Percentiles rank a stretch among this genome's conserved stretches.
These are phyloP conservation scores for Antitrichia curtipendula DNA, from an alignment of 225 moss, liverwort and hornwort species.

Conservation along the genomic window DNA sequence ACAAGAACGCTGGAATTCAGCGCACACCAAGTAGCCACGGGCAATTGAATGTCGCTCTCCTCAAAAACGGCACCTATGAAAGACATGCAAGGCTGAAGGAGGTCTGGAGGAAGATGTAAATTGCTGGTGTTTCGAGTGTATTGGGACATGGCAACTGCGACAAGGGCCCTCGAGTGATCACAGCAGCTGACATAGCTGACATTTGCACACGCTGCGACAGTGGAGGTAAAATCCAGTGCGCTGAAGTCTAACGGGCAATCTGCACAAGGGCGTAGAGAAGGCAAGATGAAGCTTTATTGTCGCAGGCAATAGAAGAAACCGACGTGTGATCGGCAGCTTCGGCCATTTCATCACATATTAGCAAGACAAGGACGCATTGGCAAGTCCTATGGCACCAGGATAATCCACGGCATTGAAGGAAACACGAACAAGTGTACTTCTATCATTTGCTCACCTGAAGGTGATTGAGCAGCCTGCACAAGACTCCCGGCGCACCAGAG, in stretches of 20 bases:
- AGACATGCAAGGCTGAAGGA: constrained; percentile 7
- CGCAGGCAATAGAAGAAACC: neutral
- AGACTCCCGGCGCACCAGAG: neutral
- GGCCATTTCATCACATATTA: neutral
- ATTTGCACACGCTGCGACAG: constrained; percentile 23
- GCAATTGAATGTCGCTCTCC: constrained; percentile 1
- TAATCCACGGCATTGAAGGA: neutral
- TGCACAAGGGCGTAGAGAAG: neutral
- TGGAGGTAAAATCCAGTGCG: constrained; percentile 19
- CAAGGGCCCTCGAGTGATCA: constrained; percentile 27
- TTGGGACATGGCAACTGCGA: constrained; percentile 33
- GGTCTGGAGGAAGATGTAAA: constrained; percentile 11
- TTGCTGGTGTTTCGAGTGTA: constrained; percentile 15
- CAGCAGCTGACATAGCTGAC: constrained; percentile 28
- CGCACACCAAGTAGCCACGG: constrained; percentile 18
- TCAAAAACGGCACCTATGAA: neutral
- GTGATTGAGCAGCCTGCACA: neutral
- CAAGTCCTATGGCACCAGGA: neutral
- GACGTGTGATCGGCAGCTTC: neutral
- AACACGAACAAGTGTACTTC: neutral
- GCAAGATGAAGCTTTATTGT: neutral
- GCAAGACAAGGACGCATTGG: neutral
- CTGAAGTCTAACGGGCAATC: constrained; percentile 31
- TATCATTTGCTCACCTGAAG: constrained; percentile 1
- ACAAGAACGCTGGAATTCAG: constrained; percentile 11